phyloP scores from a whole-genome alignment of 2,329 filamentous ascomycete genomes.

The Fusarium sp. region DNA sequence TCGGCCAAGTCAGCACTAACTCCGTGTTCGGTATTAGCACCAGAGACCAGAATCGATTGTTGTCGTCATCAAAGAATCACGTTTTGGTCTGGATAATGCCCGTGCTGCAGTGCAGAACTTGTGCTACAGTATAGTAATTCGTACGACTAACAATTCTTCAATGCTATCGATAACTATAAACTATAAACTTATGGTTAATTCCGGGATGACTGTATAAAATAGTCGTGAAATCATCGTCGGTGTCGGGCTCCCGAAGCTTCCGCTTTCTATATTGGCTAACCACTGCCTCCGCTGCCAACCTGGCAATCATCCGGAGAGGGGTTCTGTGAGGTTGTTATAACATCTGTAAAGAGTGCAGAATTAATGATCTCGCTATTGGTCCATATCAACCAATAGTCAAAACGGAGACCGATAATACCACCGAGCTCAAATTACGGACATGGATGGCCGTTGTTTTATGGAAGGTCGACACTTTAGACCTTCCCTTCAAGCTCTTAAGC shows the following conservation, averaged over 20 bases:
- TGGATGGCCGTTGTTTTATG: not conserved
- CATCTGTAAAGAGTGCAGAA: not conserved
- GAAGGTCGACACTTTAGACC: not conserved
- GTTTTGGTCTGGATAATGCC: conserved; percentile 1
- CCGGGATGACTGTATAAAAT: not conserved
- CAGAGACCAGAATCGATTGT: not conserved
- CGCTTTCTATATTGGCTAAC: not conserved
- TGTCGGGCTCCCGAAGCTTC: conserved; percentile 16
- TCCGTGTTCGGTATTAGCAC: conserved; percentile 16
- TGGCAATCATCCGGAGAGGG: conserved; percentile 1
- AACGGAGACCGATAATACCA: conserved; percentile 27
- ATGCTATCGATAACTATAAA: conserved; percentile 23
- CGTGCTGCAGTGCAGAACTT: not conserved
- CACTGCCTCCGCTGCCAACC: not conserved
- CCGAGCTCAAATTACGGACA: conserved; percentile 9
- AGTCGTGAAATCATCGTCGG: not conserved
- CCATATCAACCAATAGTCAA: not conserved
- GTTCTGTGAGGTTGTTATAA: not conserved
- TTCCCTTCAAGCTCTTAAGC: not conserved
- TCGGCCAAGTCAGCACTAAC: conserved; percentile 33
- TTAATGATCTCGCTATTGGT: conserved; percentile 12
- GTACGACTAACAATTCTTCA: not conserved
- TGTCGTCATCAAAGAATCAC: conserved; percentile 35
- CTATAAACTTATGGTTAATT: conserved; percentile 11
- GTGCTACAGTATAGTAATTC: not conserved